Conservation (phyloP, 257 asterid species). For the Perilla frutescens region DNA sequence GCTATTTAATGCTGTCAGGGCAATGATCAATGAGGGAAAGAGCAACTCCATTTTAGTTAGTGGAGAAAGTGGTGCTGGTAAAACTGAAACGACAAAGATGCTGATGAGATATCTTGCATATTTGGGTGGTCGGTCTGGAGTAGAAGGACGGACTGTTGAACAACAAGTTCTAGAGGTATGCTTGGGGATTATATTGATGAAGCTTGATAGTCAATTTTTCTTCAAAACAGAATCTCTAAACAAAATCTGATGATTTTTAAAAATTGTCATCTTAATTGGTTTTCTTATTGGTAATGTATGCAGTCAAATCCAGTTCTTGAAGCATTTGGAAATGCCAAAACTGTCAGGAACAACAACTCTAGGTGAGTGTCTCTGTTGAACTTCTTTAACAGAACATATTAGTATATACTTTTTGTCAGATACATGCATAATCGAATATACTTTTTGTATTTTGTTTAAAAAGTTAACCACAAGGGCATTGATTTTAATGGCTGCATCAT, state of each 20-base stretch:
- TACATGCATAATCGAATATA: constrained; percentile 15
- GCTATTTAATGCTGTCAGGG: constrained; percentile 58
- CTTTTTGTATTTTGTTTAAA: constrained; percentile 5
- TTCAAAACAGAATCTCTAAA: background rate
- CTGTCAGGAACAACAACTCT: constrained; percentile 93
- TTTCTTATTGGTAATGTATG: constrained; percentile 35
- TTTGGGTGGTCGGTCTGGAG: constrained; percentile 97
- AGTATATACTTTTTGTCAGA: background rate
- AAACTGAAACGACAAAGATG: constrained; percentile 99
- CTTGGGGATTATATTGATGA: constrained; percentile 35
- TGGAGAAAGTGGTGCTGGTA: constrained; percentile 99
- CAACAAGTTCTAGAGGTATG: constrained; percentile 99
- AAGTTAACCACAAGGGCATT: constrained; percentile 22
- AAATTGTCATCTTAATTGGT: constrained; percentile 30
- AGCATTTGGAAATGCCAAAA: constrained; percentile 99
- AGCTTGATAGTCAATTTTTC: constrained; percentile 23
- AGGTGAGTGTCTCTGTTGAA: constrained; percentile 58
- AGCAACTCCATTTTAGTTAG: constrained; percentile 99
- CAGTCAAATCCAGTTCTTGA: constrained; percentile 99
- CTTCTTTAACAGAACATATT: constrained; percentile 27
- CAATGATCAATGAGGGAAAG: constrained; percentile 92
- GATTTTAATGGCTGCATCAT: constrained; percentile 36
- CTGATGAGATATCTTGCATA: constrained; percentile 97
- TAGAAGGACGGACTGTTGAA: constrained; percentile 98
- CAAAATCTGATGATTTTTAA: constrained; percentile 12